Evolutionary conservation across 345 rosid genomes (phyloP).

Genomic region (Syzygium grande): DNA sequence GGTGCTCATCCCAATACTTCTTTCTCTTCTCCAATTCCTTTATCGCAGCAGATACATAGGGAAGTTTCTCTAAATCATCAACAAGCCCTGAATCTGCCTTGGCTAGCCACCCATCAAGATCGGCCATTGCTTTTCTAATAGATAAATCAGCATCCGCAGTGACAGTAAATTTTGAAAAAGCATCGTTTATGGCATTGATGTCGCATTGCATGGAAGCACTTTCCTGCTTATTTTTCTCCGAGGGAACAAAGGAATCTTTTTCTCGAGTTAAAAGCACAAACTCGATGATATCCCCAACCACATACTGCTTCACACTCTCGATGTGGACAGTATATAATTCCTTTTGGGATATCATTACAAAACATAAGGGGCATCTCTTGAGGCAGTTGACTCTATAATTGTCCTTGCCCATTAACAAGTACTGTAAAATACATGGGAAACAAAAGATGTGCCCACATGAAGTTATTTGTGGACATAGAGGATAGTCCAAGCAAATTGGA

Average conservation of each 20-base stretch:
- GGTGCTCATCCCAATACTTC: conserved; percentile 68
- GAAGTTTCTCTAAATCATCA: conserved; percentile 85
- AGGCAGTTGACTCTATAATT: conserved; percentile 51
- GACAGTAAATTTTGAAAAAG: conserved; percentile 69
- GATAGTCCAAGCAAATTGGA: conserved; percentile 87
- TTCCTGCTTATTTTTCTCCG: conserved; percentile 26
- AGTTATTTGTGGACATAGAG: conserved; percentile 92
- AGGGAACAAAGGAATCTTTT: conserved; percentile 59
- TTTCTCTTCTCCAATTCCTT: conserved; percentile 72
- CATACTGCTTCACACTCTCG: conserved; percentile 62
- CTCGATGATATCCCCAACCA: conserved; percentile 57
- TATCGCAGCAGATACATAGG: conserved; percentile 86
- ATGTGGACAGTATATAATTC: conserved; percentile 69
- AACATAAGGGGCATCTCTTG: conserved; percentile 91
- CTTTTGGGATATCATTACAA: conserved; percentile 73
- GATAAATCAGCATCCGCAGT: conserved; percentile 81
- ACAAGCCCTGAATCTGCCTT: conserved; percentile 85
- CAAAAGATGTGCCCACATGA: conserved; percentile 97
- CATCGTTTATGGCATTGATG: conserved; percentile 23
- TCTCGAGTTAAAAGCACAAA: conserved; percentile 76
- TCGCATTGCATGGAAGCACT: neutral
- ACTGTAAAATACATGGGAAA: conserved; percentile 81
- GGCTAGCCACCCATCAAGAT: conserved; percentile 80
- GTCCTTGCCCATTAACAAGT: conserved; percentile 67
- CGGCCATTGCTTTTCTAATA: conserved; percentile 76